phyloP scores from a whole-genome alignment of 345 rosid species.

The Psidium guajava region DNA sequence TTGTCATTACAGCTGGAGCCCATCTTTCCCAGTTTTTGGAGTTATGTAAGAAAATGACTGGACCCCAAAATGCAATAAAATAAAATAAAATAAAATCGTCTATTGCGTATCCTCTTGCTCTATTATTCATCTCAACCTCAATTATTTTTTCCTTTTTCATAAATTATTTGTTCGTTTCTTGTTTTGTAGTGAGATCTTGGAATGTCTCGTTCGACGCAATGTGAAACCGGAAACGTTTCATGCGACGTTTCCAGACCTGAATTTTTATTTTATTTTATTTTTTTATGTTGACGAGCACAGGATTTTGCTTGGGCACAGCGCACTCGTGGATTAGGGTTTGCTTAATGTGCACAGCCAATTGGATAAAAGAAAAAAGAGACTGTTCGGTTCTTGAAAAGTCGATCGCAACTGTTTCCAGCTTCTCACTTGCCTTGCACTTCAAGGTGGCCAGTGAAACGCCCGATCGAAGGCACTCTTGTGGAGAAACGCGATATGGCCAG shows the following conservation, averaged over 20 bases:
- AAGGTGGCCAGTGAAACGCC: background rate
- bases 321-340: background rate
- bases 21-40: background rate
- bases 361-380: background rate
- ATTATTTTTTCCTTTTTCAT: background rate
- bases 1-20: constrained; percentile 5
- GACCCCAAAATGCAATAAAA: background rate
- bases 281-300: background rate
- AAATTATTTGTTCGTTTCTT: background rate
- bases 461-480: background rate
- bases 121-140: background rate
- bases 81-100: background rate
- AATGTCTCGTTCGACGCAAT: background rate
- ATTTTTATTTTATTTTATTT: background rate
- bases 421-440: background rate
- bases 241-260: background rate
- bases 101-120: background rate
- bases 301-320: background rate
- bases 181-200: background rate
- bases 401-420: background rate
- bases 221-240: background rate
- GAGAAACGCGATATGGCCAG: too few relatives aligned
- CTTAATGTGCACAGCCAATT: background rate
- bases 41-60: background rate
- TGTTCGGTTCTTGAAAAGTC: background rate